Percentiles rank a stretch among this genome's conserved stretches.
These are phyloP conservation scores for Aspergillus floridensis DNA, from an alignment of 2,329 filamentous ascomycete genomes.

Conservation along the genomic window DNA sequence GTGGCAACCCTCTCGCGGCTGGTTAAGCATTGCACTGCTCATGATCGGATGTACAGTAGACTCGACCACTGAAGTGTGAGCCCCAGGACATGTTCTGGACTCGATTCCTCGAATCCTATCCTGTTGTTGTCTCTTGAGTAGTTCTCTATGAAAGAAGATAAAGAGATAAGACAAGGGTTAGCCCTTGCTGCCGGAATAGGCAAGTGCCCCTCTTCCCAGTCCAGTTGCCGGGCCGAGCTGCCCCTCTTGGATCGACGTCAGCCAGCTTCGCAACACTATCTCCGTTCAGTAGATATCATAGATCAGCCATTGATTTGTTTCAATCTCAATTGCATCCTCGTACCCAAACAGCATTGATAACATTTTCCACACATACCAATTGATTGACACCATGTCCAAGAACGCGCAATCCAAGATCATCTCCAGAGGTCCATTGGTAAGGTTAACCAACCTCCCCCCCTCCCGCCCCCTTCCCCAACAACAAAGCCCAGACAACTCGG, in stretches of 20 bases:
- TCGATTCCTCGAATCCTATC: too few relatives aligned
- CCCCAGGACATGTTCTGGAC: too few relatives aligned
- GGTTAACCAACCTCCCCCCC: background rate
- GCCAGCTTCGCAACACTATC: background rate
- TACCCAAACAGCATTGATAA: too few relatives aligned
- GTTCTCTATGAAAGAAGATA: background rate
- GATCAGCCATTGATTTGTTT: background rate
- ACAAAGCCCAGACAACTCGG: background rate
- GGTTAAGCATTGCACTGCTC: too few relatives aligned
- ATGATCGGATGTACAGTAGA: too few relatives aligned
- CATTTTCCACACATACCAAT: too few relatives aligned
- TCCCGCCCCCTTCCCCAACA: background rate
- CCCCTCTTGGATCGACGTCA: background rate
- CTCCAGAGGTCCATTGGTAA: constrained; percentile 36
- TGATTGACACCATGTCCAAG: constrained; percentile 19
- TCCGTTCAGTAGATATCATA: background rate
- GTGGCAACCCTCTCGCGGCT: too few relatives aligned
- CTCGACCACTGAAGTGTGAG: too few relatives aligned
- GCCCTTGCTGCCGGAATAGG: background rate
- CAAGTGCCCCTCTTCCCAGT: background rate
- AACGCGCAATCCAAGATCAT: constrained; percentile 31
- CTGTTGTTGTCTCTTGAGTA: too few relatives aligned
- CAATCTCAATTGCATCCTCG: background rate
- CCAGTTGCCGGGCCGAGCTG: background rate
- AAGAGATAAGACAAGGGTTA: background rate